A percentile compares a stretch with the other conserved stretches of the same genome.
phyloP scores from a whole-genome alignment of 106 monocot genomes.

The Amphibolis antarctica region DNA sequence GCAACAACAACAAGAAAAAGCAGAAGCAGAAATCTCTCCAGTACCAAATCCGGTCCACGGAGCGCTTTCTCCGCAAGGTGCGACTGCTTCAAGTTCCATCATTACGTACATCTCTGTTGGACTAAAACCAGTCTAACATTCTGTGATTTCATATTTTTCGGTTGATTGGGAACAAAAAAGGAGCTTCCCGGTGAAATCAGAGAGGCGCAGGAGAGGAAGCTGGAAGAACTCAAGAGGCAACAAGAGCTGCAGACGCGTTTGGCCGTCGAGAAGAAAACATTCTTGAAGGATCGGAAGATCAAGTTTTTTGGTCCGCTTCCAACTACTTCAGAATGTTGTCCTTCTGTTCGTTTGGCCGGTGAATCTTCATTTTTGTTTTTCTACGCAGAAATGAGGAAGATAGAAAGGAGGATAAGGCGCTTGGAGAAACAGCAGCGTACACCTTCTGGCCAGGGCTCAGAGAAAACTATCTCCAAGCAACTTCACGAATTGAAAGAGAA shows the following conservation, averaged over 20 bases:
- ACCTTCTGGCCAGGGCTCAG: slow-evolving; percentile 40
- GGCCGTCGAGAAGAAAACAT: slow-evolving; percentile 48
- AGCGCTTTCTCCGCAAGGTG: slow-evolving; percentile 91
- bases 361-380: background rate
- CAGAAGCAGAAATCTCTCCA: slow-evolving; percentile 56
- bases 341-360: background rate
- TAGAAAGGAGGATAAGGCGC: slow-evolving; percentile 92
- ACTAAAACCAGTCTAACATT: background rate
- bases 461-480: slow-evolving; percentile 41
- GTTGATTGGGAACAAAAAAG: slow-evolving; percentile 20
- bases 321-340: background rate
- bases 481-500: slow-evolving; percentile 75
- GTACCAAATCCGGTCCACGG: slow-evolving; percentile 91
- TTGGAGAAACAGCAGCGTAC: slow-evolving; percentile 87
- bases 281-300: slow-evolving; percentile 69
- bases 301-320: slow-evolving; percentile 76
- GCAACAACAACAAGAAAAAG: slow-evolving; percentile 16
- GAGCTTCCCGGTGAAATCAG: slow-evolving; percentile 68
- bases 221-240: slow-evolving; percentile 69
- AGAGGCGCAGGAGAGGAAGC: slow-evolving; percentile 66
- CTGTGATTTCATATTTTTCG: background rate
- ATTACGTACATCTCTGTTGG: background rate
- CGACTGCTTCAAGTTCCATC: background rate
- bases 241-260: slow-evolving; percentile 60
- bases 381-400: slow-evolving; percentile 72